Evolutionary conservation across 495 filamentous ascomycete species (phyloP), one percentile per base, ranked within the genome.

Genomic region (Daldinia childiae): DNA sequence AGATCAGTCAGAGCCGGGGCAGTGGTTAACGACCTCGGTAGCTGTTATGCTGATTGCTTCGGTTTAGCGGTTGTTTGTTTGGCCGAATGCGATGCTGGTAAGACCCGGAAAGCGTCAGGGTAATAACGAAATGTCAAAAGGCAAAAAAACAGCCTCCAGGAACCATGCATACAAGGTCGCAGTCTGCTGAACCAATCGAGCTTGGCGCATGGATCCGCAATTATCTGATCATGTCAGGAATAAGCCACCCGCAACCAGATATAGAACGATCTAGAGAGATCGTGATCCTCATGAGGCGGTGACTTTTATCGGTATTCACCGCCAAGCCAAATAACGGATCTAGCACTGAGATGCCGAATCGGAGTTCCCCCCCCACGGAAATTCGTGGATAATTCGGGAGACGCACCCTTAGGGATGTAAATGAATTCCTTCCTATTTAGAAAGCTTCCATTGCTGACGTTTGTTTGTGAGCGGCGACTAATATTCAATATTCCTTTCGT

Each of bases 51-150:
- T 43, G 62, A 62, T 71, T 71, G 58, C 32, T 62, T 74, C 72
- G 72, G 72, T 63, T 67, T 38, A 32, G 8, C 72, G 72, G 72
- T 62, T 71, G 62, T 71, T 67, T 74, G 68, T 74, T 74, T 74
- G 67, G 67, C 72, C 72, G 72, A 71, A 55, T 15, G 30, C 34
- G 50, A 64, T 57, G 29, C 9, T 63, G 26, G 62, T 64, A 57
- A 58, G 67, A 67, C 58, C 58, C 66, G 62, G 48, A 48, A 51
- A 24, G 21, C 26, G 32, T 36, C 19, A 62, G 57, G 34, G 62
- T 27, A 54, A 62, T 58, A 66, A 21, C 0, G 24, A 19, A 64
- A 67, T 30, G 38, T 55, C 21, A 64, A 64, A 34, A 50, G 58
- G 34, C 19, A 32, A 17, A 58, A 58, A 26, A 36, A 55, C 30